Evolutionary conservation across 805 yeast species (phyloP).

Genomic region (Candida arabinofermentans): DNA sequence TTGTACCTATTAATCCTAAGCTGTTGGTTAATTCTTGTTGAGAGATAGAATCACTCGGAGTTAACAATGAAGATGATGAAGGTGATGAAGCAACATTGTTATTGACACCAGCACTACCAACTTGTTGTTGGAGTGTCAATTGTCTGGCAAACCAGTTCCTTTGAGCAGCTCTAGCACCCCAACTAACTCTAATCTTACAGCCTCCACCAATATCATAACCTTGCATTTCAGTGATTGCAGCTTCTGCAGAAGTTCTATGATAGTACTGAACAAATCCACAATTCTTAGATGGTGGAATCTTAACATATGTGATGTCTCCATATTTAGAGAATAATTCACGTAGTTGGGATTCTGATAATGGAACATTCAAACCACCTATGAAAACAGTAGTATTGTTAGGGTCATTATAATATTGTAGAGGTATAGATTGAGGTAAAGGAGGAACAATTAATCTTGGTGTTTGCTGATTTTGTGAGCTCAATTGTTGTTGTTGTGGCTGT

Average conservation of each 20-base stretch:
- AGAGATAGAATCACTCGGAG: conserved; percentile 1
- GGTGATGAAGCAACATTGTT: not conserved
- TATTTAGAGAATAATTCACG: conserved; percentile 57
- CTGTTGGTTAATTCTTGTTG: conserved; percentile 18
- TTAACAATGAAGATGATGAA: conserved; percentile 5
- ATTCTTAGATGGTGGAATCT: conserved; percentile 68
- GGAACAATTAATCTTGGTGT: conserved; percentile 16
- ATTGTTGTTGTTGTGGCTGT: conserved; percentile 11
- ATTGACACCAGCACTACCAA: conserved; percentile 3
- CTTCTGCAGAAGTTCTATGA: conserved; percentile 77
- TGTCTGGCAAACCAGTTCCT: conserved; percentile 34
- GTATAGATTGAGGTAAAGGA: conserved; percentile 37
- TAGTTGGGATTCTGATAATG: conserved; percentile 59
- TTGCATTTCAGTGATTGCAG: conserved; percentile 82
- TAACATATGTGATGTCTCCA: conserved; percentile 74
- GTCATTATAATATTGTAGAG: conserved; percentile 66
- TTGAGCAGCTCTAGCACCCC: conserved; percentile 69
- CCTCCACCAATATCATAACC: conserved; percentile 80
- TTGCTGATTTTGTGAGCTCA: conserved; percentile 9
- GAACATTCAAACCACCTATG: conserved; percentile 65
- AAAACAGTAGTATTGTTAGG: conserved; percentile 73
- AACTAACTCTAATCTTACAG: conserved; percentile 74
- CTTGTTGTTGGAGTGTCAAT: conserved; percentile 26
- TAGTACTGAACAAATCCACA: conserved; percentile 88
- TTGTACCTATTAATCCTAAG: conserved; percentile 24